phyloP scores from a whole-genome alignment of 2,329 filamentous ascomycete genomes.

The Claviceps sorghi region DNA sequence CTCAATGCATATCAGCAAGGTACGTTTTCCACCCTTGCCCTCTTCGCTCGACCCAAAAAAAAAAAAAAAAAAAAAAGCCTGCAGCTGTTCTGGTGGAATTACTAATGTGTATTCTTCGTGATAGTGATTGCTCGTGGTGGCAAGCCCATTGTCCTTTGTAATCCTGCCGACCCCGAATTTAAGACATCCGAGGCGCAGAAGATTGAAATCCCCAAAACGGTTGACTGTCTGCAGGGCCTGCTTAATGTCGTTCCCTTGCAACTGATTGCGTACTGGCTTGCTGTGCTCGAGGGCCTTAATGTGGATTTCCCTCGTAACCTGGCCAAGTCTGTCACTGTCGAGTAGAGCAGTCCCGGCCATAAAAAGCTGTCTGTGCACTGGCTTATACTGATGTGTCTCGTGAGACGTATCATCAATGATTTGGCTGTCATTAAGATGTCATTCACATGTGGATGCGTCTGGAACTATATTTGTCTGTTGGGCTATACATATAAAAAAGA shows the following conservation, averaged over 20 bases:
- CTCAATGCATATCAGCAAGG: constrained; percentile 97
- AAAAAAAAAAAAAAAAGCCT: no score
- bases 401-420: constrained; percentile 3
- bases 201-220: constrained; percentile 93
- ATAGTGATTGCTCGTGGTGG: constrained; percentile 89
- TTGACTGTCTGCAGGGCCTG: constrained; percentile 89
- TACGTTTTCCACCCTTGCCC: constrained; percentile 24
- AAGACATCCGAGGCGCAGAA: constrained; percentile 76
- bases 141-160: constrained; percentile 98
- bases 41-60: neutral
- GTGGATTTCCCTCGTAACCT: constrained; percentile 98
- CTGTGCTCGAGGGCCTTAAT: constrained; percentile 87
- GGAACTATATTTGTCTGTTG: neutral
- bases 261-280: constrained; percentile 97
- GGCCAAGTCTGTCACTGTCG: constrained; percentile 97
- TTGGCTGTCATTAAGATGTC: constrained; percentile 1
- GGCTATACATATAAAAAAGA: neutral
- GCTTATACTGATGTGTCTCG: constrained; percentile 2
- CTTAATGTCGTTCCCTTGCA: constrained; percentile 96
- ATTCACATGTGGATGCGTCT: neutral
- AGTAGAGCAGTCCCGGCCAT: constrained; percentile 45
- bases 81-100: neutral
- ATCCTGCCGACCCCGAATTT: constrained; percentile 79
- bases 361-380: neutral
- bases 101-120: neutral